phyloP scores from a whole-genome alignment of 164 flowering plant species.

The Buxus sempervirens region DNA sequence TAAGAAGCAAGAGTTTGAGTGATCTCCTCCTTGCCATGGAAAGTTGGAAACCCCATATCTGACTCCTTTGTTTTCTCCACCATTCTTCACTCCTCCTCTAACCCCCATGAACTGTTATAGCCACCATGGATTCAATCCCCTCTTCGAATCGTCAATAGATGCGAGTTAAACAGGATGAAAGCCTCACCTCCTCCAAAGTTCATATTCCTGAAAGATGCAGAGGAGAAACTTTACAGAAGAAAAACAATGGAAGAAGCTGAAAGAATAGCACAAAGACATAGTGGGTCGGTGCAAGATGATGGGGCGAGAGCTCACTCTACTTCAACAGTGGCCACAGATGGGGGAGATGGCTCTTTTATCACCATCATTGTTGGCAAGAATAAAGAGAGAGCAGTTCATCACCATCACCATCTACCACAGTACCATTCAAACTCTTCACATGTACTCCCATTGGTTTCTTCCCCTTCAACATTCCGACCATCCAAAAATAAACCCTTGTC shows the following conservation, averaged over 20 bases:
- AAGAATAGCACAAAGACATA: conserved; percentile 19
- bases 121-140: conserved; percentile 48
- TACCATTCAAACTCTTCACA: conserved; percentile 46
- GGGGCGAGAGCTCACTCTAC: conserved; percentile 12
- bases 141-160: conserved; percentile 65
- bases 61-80: conserved; percentile 13
- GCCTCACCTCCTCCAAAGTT: conserved; percentile 90
- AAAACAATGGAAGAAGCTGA: conserved; percentile 41
- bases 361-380: conserved; percentile 35
- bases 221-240: conserved; percentile 61
- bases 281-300: conserved; percentile 20
- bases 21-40: conserved; percentile 9
- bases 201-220: conserved; percentile 89
- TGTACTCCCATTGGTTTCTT: conserved; percentile 70
- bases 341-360: conserved; percentile 41
- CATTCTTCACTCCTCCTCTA: conserved; percentile 52
- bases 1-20: conserved; percentile 13
- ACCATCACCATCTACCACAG: conserved; percentile 16
- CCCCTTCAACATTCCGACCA: conserved; percentile 45
- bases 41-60: conserved; percentile 12
- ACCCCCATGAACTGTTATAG: conserved; percentile 40
- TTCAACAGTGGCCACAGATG: conserved; percentile 24
- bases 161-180: conserved; percentile 40
- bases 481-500: conserved; percentile 21
- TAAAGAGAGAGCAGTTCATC: conserved; percentile 30